Evolutionary conservation across 1,139 yeast genomes (phyloP), one percentile per base, ranked within the genome.

Genomic region (Ogataea hybrid): DNA sequence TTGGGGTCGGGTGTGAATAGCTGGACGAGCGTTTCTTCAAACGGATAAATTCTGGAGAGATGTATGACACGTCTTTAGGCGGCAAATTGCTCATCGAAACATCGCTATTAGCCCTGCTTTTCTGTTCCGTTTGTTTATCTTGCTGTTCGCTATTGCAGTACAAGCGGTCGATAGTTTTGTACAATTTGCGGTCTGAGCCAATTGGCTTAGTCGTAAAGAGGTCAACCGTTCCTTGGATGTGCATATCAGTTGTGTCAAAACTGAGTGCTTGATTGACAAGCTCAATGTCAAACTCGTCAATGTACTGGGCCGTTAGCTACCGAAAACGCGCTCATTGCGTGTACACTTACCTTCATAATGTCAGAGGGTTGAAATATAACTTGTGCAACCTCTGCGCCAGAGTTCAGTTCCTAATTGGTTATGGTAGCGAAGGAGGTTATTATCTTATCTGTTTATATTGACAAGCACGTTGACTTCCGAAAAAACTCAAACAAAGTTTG

Each of bases 201-300:
- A 90, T 88, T 1, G 96, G 90, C 59, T 92, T 92, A 2, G 98
- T 92, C 1, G 97, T 87, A 62, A 88, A 92, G 36, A 92, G 71
- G 59, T 92, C 99, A 60, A 96, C 84, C 17, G 95, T 92, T n/a
- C 97, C 97, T 42, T 80, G 79, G 25, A 92, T 76, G 56, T 83
- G 87, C 61, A 90, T 81, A 57, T 94, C 98, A 10, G 81, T 80
- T 4, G 96, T 84, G 53, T 87, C 92, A 62, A 90, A 90, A 55
- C 84, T 84, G 45, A 92, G 78, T 44, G 86, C 85, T 56, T 90
- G 92, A 59, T 89, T 89, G 32, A 92, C 86, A 54, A 84, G 73
- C 62, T 89, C 96, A 22, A 92, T 80, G 57, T 90, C 97, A 28
- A 88, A 84, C 57, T 84, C 95, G 62, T 92, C 97, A 48, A 92